These are phyloP conservation scores for Plasmodium adleri DNA, from an alignment of 169 alveolate species.

Conservation along the genomic window DNA sequence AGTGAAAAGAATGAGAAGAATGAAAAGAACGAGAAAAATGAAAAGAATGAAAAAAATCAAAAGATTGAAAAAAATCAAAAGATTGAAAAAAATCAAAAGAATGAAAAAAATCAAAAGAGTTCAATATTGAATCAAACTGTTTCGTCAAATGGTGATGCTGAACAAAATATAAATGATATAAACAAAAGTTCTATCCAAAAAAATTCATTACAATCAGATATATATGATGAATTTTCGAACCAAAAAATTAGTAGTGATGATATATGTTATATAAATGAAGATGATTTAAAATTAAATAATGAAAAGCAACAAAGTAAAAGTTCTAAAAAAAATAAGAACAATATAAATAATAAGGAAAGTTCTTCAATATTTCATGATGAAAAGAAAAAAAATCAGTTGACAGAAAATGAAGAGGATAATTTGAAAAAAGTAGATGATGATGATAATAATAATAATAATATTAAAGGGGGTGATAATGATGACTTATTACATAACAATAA, in stretches of 20 bases:
- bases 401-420: constrained; percentile 30
- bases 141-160: neutral
- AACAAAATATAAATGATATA: constrained; percentile 12
- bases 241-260: constrained; percentile 57
- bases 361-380: neutral
- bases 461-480: constrained; percentile 30
- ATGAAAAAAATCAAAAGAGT: constrained; percentile 2
- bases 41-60: neutral
- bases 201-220: too few relatives aligned
- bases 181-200: constrained; percentile 3
- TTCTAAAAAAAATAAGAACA: constrained; percentile 46
- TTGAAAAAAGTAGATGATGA: constrained; percentile 68
- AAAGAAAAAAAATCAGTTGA: constrained; percentile 20
- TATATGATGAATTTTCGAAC: constrained; percentile 11
- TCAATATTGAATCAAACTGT: neutral
- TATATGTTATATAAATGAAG: constrained; percentile 47
- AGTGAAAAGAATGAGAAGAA: neutral
- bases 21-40: neutral
- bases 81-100: neutral
- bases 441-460: constrained; percentile 1
- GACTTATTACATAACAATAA: constrained; percentile 30
- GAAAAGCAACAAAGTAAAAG: constrained; percentile 56
- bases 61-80: neutral
- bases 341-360: neutral
- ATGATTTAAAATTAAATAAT: constrained; percentile 25